Evolutionary conservation across 768 basidiomycete genomes (phyloP).

Genomic region (Serendipita vermifera): DNA sequence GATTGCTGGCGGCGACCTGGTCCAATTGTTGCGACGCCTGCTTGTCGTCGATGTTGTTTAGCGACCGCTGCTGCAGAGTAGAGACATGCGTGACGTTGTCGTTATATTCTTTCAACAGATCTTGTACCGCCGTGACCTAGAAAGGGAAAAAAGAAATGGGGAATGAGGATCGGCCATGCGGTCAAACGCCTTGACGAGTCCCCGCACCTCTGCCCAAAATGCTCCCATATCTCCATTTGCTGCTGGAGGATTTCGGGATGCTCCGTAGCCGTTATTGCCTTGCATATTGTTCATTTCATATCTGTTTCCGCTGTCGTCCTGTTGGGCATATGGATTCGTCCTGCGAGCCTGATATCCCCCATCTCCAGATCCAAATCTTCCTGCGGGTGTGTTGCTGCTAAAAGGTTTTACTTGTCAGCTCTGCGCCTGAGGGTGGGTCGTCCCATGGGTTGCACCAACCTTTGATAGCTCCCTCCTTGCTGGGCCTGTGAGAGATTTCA

Average conservation of each 20-base stretch:
- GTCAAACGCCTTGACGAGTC: conserved; percentile 31
- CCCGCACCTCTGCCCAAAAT: conserved; percentile 61
- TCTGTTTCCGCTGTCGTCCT: conserved; percentile 34
- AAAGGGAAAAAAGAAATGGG: not conserved
- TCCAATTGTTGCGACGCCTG: conserved; percentile 49
- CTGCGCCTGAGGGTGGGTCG: not conserved
- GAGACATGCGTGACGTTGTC: conserved; percentile 54
- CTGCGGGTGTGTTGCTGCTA: conserved; percentile 4
- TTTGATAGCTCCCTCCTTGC: conserved; percentile 10
- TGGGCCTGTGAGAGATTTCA: conserved; percentile 4
- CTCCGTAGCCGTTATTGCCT: conserved; percentile 40
- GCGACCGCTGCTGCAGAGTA: conserved; percentile 58
- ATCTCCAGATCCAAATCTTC: conserved; percentile 8
- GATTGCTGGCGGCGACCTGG: conserved; percentile 46
- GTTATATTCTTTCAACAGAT: conserved; percentile 51
- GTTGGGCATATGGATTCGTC: conserved; percentile 54
- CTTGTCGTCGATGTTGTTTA: conserved; percentile 64
- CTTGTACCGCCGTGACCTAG: conserved; percentile 67
- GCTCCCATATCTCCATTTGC: conserved; percentile 44
- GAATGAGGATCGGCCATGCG: conserved; percentile 40
- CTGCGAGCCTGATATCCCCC: conserved; percentile 22
- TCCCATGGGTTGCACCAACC: not conserved
- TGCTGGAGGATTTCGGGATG: conserved; percentile 16
- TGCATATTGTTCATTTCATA: conserved; percentile 61
- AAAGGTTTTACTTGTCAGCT: not conserved